Evolutionary conservation across 23 red algal genomes (phyloP), one percentile per base, ranked within the genome.

Genomic region (Gracilaria domingensis): DNA sequence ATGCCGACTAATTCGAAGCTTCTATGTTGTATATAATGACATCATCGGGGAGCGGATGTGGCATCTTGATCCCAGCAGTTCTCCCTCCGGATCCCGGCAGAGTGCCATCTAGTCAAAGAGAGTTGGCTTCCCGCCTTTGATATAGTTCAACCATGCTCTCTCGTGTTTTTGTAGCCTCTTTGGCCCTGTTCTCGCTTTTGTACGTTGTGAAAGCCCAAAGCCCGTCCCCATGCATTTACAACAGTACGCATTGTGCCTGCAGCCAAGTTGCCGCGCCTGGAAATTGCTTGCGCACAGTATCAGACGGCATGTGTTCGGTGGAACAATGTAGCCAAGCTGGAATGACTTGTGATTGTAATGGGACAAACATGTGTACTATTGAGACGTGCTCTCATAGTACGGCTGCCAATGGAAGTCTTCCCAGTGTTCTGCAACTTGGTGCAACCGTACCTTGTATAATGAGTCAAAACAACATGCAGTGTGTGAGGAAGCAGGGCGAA

Each of bases 161-260:
- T 16, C 13, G 51, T 20, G 1, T 55, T 20, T 55, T 18, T 55
- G 2, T 16, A 5, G 30, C 20, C 12, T 69, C 33, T 36, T 77
- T 21, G 21, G 39, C 20, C 25, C 6, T 77, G 8, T 17, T 77
- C 12, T 77, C 40, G 8, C 40, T 77, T 40, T 34, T 77, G 20
- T 28, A 25, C 42, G 45, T 29, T 16, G 72, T 77, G 45, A 77
- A 12, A 3, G 38, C 40, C 21, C 81, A 85, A 24, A 85, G 57
- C 24, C 81, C 81, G 29, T 13, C 81, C 12, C 81, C 54, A 16
- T 85, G 81, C 21, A 56, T 85, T 23, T 85, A 69, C 81, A 85
- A 85, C 81, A 85, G 65, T 48, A 85, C 81, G 35, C 81, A 85
- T 50, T 85, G 81, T 49, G 59, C 81, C 14, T 85, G 81, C n/a